Conservation (phyloP, 176 grass and related monocot species). For the Themeda triandra region DNA sequence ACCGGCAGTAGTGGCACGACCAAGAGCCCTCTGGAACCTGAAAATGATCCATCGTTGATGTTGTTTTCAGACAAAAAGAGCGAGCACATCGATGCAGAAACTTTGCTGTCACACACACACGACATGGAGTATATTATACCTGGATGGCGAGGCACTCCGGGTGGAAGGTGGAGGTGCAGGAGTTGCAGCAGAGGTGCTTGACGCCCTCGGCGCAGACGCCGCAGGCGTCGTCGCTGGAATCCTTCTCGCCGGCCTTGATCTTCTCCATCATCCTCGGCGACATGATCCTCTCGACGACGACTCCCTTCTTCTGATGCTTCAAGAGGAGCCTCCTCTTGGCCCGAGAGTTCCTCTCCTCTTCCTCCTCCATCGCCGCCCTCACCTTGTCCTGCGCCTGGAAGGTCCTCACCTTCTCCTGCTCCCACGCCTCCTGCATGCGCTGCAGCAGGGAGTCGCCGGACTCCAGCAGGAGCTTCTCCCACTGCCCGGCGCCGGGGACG, state of each 20-base stretch:
- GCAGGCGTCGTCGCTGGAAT: constrained; percentile 78
- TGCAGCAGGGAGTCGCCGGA: constrained; percentile 55
- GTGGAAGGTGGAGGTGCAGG: constrained; percentile 77
- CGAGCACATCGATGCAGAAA: not conserved
- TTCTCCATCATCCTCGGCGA: constrained; percentile 10
- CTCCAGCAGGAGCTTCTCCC: constrained; percentile 57
- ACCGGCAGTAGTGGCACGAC: constrained; percentile 74
- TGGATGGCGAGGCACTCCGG: constrained; percentile 55
- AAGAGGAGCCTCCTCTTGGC: constrained; percentile 19
- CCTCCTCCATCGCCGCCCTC: not conserved
- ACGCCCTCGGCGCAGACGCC: constrained; percentile 81
- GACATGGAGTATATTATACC: not conserved
- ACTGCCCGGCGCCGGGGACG: not conserved
- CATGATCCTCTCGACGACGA: not conserved
- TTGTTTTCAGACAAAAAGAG: not conserved
- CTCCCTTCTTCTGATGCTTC: constrained; percentile 13
- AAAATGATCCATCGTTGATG: no score
- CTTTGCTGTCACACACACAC: not conserved
- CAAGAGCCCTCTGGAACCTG: constrained; percentile 63
- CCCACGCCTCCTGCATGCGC: constrained; percentile 56
- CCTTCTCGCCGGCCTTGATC: constrained; percentile 28
- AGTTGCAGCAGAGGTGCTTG: constrained; percentile 69
- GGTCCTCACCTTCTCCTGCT: not conserved
- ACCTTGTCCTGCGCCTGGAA: constrained; percentile 7
- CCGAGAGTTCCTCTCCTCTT: constrained; percentile 23